These are phyloP conservation scores for Aegilops tauschii DNA, from an alignment of 176 grass and related monocot species.

Conservation along the genomic window DNA sequence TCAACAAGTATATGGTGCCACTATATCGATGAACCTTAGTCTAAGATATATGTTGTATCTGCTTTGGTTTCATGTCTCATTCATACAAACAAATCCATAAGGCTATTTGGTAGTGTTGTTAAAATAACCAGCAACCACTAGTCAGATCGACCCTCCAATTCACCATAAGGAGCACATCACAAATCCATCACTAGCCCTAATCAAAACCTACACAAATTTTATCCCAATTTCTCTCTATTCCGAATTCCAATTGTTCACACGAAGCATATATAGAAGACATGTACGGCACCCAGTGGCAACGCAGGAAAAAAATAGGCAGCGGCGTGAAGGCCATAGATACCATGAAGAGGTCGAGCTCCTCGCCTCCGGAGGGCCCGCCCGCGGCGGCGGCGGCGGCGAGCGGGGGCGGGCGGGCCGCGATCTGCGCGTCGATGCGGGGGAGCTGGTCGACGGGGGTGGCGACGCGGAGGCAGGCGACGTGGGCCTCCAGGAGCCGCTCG, in stretches of 20 bases:
- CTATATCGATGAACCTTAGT: background rate
- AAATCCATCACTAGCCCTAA: background rate
- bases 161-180: background rate
- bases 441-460: constrained; percentile 98
- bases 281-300: background rate
- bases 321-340: constrained; percentile 22
- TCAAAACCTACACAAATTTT: background rate
- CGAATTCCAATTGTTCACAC: background rate
- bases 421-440: constrained; percentile 88
- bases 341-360: constrained; percentile 99
- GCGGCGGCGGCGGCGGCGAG: constrained; percentile 49
- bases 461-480: constrained; percentile 88
- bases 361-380: constrained; percentile 38
- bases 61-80: background rate
- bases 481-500: constrained; percentile 83
- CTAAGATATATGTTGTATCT: background rate
- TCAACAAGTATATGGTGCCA: background rate
- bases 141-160: background rate
- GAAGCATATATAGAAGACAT: background rate
- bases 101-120: background rate
- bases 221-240: background rate
- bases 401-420: constrained; percentile 57
- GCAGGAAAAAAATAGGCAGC: background rate
- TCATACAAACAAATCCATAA: background rate
- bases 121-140: background rate